Base-by-base conservation (phyloP, 129 eudicot genomes). In the Tagetes patula region DNA sequence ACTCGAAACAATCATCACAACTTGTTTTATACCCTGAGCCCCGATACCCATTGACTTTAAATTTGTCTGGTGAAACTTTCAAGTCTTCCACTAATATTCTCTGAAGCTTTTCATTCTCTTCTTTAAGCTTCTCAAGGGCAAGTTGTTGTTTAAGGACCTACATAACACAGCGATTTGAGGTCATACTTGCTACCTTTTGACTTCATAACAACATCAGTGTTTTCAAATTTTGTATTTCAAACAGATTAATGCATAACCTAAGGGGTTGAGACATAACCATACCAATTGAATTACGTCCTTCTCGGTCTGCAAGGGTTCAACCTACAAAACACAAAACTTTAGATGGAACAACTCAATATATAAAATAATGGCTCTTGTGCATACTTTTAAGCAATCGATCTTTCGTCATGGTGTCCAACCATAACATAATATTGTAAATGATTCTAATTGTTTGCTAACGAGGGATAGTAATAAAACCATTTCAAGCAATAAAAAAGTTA, bases 61-160 rank as follows among this genome's bases (percentile, higher is more conserved):
- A 84, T 55, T 85, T 89, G 71, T 78, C 77, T 0, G 95, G 89
- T 13, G 87, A 79, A 75, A 93, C 70, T 81, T 89, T 89, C 39
- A 92, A 83, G 71, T 92, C 96, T 76, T 89, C 84, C 54, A 92
- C 87, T 72, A 93, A 69, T 79, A 93, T 81, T 49, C 76, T 76
- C 34, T 78, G 87, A 38, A 93, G 88, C 82, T 78, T 89, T 75
- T 82, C 94, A 65, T 89, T 89, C 75, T 93, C 98, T 83, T 85
- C 84, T 79, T 86, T 82, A 46, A 93, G 86, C 79, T 93, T 92
- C 67, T 93, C 96, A 30, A 93, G 89, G 46, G 86, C 82, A 71
- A 84, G 75, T 75, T 93, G 98, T 80, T 93, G 98, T 80, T 86
- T 93, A 64, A 93, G 45, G 27, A 89, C 96, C 96, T 93, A 71